phyloP scores from a whole-genome alignment of 1,284 basidiomycete genomes.

The Puccinia hordei region DNA sequence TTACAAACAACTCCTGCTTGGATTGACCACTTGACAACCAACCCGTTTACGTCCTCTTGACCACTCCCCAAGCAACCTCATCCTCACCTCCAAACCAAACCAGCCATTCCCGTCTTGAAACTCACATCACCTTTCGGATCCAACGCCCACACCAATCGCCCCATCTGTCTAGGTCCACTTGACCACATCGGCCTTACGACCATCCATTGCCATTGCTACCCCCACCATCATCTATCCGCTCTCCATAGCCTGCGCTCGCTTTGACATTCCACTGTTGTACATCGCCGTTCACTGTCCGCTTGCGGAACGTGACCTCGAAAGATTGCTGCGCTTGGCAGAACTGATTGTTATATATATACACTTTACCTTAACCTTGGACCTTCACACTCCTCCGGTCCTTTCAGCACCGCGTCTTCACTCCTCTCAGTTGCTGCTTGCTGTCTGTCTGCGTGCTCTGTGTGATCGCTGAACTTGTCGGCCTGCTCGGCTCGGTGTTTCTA shows the following conservation, averaged over 20 bases:
- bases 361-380: background rate
- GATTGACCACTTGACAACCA: background rate
- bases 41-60: background rate
- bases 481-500: background rate
- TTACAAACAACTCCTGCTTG: background rate
- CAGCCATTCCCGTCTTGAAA: background rate
- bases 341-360: background rate
- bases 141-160: background rate
- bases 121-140: background rate
- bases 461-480: conserved; percentile 8
- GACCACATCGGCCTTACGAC: background rate
- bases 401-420: background rate
- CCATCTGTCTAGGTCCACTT: background rate
- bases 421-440: background rate
- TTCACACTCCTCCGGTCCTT: background rate
- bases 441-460: conserved; percentile 14
- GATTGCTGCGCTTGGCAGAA: background rate
- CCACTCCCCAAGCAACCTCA: background rate
- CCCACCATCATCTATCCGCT: conserved; percentile 18
- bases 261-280: background rate
- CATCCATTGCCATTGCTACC: background rate
- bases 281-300: background rate
- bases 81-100: background rate
- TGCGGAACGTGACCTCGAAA: background rate
- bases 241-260: conserved; percentile 11